Conservation (phyloP, 2,329 filamentous ascomycete species). For the Ophiocordyceps polyrhachis-furcata region DNA sequence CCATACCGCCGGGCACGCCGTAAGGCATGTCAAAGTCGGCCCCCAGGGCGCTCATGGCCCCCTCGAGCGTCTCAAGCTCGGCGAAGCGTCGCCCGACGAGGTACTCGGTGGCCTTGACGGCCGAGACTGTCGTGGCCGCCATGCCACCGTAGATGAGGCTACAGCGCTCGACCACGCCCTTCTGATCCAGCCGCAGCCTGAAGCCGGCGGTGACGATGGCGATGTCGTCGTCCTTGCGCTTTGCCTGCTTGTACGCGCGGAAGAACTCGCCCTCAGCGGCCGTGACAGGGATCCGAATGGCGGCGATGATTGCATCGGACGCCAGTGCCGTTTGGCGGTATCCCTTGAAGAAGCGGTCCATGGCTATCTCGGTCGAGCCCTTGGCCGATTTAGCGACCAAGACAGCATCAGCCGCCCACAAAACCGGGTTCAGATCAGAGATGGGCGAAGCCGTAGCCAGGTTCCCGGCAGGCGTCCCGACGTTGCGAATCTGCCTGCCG, state of each 20-base stretch:
- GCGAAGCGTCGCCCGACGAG: constrained; percentile 63
- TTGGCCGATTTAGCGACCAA: constrained; percentile 62
- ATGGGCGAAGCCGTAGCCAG: constrained; percentile 89
- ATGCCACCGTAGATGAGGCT: constrained; percentile 88
- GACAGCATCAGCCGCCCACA: constrained; percentile 71
- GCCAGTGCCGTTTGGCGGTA: constrained; percentile 74
- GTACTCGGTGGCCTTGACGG: constrained; percentile 57
- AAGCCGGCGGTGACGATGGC: constrained; percentile 87
- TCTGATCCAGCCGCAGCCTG: constrained; percentile 50
- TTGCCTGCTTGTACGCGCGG: constrained; percentile 86
- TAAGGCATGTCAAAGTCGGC: constrained; percentile 78
- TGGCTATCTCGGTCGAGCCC: constrained; percentile 67
- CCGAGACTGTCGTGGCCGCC: constrained; percentile 79
- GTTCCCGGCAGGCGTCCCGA: constrained; percentile 92
- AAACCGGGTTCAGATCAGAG: constrained; percentile 85
- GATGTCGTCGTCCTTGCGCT: constrained; percentile 95
- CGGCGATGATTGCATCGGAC: constrained; percentile 65
- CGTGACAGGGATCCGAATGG: constrained; percentile 68
- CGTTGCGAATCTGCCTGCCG: constrained; percentile 86
- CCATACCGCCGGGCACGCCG: constrained; percentile 92
- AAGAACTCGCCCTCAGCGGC: constrained; percentile 63
- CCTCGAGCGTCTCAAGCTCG: constrained; percentile 69
- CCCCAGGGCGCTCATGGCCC: constrained; percentile 75
- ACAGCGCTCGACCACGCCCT: constrained; percentile 51
- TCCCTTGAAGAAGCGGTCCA: constrained; percentile 81